Evolutionary conservation across 306 rosid species (phyloP).

Genomic region (Vigna mungo): DNA sequence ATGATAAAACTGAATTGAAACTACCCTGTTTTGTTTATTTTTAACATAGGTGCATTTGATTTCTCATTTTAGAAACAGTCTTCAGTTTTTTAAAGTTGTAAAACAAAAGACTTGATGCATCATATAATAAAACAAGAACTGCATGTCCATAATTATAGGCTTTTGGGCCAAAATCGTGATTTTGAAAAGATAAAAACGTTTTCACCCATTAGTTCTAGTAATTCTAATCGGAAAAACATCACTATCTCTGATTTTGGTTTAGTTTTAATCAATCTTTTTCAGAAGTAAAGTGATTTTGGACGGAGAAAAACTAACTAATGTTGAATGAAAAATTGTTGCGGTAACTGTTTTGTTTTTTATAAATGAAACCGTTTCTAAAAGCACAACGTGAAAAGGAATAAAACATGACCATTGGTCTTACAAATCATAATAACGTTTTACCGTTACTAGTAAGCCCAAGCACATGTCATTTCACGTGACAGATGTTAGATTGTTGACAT

Average conservation of each 20-base stretch:
- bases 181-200: too few species aligned
- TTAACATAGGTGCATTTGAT: too few species aligned
- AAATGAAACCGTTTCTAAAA: not conserved
- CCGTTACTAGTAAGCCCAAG: too few species aligned
- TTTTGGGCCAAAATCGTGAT: not conserved
- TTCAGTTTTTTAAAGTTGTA: too few species aligned
- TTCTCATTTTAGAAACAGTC: too few species aligned
- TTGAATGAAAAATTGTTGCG: not conserved
- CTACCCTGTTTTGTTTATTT: too few species aligned
- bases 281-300: not conserved
- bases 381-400: not conserved
- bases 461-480: constrained; percentile 7
- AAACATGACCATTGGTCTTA: not conserved
- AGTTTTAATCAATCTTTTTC: too few species aligned
- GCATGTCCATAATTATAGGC: not conserved
- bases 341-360: too few species aligned
- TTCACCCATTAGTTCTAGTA: not conserved
- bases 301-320: not conserved
- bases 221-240: not conserved
- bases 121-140: not conserved
- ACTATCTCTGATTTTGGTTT: not conserved
- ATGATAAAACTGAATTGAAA: too few species aligned
- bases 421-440: too few species aligned
- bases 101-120: too few species aligned
- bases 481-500: not conserved